Evolutionary conservation across 73 alveolate genomes (phyloP).

Genomic region (Paramecium bursaria): DNA sequence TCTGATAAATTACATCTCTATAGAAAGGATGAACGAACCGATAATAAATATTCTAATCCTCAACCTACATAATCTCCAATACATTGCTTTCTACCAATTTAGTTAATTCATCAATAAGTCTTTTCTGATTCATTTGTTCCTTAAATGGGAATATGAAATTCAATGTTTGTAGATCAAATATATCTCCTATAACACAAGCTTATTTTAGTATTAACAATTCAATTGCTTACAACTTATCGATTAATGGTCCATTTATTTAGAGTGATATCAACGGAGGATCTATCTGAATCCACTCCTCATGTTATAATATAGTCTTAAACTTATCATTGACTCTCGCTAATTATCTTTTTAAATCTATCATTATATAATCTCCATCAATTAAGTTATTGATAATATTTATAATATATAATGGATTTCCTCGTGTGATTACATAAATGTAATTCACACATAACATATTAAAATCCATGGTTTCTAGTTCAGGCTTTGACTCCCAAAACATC

Average conservation of each 20-base stretch:
- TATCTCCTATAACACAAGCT: slow-evolving; percentile 58
- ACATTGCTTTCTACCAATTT: not conserved
- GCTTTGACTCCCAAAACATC: slow-evolving; percentile 54
- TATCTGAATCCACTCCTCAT: slow-evolving; percentile 47
- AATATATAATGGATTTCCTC: slow-evolving; percentile 38
- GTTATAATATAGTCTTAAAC: not conserved
- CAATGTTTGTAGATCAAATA: slow-evolving; percentile 31
- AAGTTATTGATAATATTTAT: not conserved
- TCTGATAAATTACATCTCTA: slow-evolving; percentile 41
- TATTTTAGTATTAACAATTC: not conserved
- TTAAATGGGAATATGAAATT: slow-evolving; percentile 36
- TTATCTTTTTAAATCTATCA: not conserved
- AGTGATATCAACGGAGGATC: slow-evolving; percentile 2
- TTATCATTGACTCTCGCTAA: slow-evolving; percentile 22
- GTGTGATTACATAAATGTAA: slow-evolving; percentile 4
- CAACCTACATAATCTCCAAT: slow-evolving; percentile 36
- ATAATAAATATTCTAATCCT: slow-evolving; percentile 35
- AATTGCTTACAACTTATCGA: slow-evolving; percentile 26
- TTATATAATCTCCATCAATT: slow-evolving; percentile 7
- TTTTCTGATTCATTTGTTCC: slow-evolving; percentile 20
- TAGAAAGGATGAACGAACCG: slow-evolving; percentile 12
- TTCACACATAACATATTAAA: slow-evolving; percentile 32
- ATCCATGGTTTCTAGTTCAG: slow-evolving; percentile 51
- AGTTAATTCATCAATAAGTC: slow-evolving; percentile 5
- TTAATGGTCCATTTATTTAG: slow-evolving; percentile 33